phyloP scores from a whole-genome alignment of 441 rosid genomes.

The Pelargonium exstipulatum region DNA sequence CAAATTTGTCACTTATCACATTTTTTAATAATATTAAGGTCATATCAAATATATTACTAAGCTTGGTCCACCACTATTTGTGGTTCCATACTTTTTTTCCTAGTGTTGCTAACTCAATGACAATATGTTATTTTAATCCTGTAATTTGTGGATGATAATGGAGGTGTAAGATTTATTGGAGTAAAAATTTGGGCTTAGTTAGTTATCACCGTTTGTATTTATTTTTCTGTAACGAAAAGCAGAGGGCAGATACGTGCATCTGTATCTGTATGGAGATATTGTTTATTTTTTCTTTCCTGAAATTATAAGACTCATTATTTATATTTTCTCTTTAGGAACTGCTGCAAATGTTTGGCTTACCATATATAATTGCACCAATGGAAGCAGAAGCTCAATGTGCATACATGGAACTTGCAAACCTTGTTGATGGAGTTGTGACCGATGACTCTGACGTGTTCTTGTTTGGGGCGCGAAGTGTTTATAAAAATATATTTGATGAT shows the following conservation, averaged over 20 bases:
- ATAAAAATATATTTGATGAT: constrained; percentile 96
- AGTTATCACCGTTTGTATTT: not conserved
- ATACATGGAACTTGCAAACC: constrained; percentile 73
- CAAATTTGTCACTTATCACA: constrained; percentile 13
- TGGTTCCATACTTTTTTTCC: not conserved
- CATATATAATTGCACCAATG: constrained; percentile 95
- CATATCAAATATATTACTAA: not conserved
- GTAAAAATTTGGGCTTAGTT: not conserved
- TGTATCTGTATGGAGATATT: not conserved
- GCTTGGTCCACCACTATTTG: not conserved
- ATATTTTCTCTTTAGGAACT: constrained; percentile 51
- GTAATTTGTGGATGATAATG: not conserved
- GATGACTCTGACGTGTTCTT: constrained; percentile 95
- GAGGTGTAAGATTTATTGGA: not conserved
- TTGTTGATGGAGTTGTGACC: constrained; percentile 95
- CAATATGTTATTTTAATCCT: not conserved
- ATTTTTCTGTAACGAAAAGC: not conserved
- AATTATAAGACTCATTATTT: not conserved
- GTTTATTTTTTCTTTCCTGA: not conserved
- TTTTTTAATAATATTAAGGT: not conserved
- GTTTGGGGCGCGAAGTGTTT: constrained; percentile 84
- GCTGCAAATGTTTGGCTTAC: constrained; percentile 96
- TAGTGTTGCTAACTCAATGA: constrained; percentile 6
- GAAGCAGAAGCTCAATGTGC: constrained; percentile 99
- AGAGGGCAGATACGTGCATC: constrained; percentile 2